Base-by-base conservation (phyloP, 2,329 filamentous ascomycete species). In the Aureobasidium sp. region DNA sequence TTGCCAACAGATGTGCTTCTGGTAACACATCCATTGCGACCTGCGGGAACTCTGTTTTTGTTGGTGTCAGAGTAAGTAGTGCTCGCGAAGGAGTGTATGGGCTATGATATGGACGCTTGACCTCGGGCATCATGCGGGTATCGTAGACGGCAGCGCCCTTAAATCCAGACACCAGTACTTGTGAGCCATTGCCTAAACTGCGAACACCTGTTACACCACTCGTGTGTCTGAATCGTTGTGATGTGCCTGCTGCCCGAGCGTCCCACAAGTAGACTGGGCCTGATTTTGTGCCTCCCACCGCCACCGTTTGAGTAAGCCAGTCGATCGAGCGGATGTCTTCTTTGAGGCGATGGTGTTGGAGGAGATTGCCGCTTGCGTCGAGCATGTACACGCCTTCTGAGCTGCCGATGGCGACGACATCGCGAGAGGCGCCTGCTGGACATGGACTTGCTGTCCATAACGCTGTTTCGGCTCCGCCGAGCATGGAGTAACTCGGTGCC, bases 291-390 rank as follows among this genome's bases (percentile, higher is more conserved):
- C 57, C 57, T 24, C 48, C 32, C 3, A 56, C 38, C 19, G 44
- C 57, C 21, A 54, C 47, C 17, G 51, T 55, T 1, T 47, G 45
- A n/a, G 39, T 35, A 2, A 58, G 42, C 57, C 57, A 58, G 48
- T 56, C 54, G 4, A 52, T 37, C 6, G 44, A 47, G 3, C 47
- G 38, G 3, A 56, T 16, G 10, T 54, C 55, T 21, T 35, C 38
- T n/a, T 14, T 10, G 1, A 45, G 21, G 6, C 22, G 19, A 21
- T 44, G 32, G 14, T 30, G 38, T 30, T 55, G 45, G 3, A 52
- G 16, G 2, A 21, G n/a, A 12, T 38, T 25, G 16, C 44, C 40
- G 2, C 12, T 4, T 8, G 54, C 21, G 21, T n/a, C 24, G n/a
- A 55, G 22, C 39, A 52, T 45, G 19, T 45, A 55, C 2, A 50